phyloP scores from a whole-genome alignment of 352 stramenopile genomes.

The Pythium dissimile region DNA sequence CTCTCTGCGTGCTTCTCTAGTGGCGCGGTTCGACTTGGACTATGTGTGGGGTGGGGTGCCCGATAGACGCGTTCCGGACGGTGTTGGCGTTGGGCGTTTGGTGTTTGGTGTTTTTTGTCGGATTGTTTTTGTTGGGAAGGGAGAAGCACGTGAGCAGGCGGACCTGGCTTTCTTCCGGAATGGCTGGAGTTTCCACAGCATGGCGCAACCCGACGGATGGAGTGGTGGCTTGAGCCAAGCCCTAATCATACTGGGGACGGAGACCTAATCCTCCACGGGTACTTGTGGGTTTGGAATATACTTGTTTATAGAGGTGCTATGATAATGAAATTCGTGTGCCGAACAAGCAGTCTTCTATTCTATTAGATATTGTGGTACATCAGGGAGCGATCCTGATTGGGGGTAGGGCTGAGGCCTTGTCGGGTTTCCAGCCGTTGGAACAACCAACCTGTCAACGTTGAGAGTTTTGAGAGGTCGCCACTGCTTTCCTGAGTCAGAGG shows the following conservation, averaged over 20 bases:
- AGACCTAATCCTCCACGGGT: neutral
- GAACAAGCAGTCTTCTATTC: neutral
- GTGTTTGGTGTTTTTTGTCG: neutral
- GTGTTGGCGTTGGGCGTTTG: no score
- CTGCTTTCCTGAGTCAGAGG: no score
- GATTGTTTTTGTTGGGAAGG: no score
- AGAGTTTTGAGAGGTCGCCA: no score
- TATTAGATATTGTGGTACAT: neutral
- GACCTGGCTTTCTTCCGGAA: slow-evolving; percentile 8
- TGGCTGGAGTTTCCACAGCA: no score
- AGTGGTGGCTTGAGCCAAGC: neutral
- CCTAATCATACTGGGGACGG: slow-evolving; percentile 8
- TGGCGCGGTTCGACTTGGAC: neutral
- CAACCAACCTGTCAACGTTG: no score
- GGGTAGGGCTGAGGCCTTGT: neutral
- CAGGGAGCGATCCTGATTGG: neutral
- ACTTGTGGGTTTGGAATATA: neutral
- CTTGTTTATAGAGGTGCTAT: slow-evolving; percentile 1
- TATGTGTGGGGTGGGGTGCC: neutral
- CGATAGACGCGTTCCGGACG: neutral
- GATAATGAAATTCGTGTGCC: neutral
- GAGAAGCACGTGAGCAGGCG: neutral
- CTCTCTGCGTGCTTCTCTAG: no score
- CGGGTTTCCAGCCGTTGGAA: neutral
- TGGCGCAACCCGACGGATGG: slow-evolving; percentile 6